These are phyloP conservation scores for Suaeda aralocaspica DNA, from an alignment of 148 eudicot species.

Conservation along the genomic window DNA sequence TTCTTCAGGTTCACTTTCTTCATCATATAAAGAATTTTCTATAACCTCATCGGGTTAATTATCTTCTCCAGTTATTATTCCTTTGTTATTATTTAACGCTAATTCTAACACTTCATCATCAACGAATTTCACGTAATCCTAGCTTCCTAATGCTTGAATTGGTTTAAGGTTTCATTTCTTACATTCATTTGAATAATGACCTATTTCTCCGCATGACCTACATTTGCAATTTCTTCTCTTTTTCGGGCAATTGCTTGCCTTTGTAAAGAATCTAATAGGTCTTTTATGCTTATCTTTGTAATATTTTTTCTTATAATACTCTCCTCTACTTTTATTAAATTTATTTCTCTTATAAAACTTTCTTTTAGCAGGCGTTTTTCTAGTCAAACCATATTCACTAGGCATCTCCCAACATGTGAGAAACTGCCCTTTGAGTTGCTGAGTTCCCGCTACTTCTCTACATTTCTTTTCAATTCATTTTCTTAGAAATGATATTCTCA, in stretches of 20 bases:
- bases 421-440: not conserved
- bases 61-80: not conserved
- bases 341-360: not conserved
- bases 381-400: not conserved
- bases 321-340: not conserved
- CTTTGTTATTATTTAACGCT: not conserved
- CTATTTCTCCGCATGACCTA: not conserved
- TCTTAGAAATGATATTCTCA: not conserved
- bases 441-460: not conserved
- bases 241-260: not conserved
- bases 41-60: not conserved
- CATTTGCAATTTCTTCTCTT: not conserved
- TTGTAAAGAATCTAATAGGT: not conserved
- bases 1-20: not conserved
- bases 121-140: not conserved
- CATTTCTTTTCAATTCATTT: not conserved
- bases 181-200: conserved; percentile 1
- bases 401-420: conserved; percentile 1
- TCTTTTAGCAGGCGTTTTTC: not conserved
- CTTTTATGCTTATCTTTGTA: not conserved
- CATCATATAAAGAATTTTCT: not conserved
- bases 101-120: not conserved
- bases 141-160: not conserved
- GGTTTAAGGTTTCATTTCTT: not conserved
- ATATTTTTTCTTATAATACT: not conserved